Base-by-base conservation (phyloP, 495 filamentous ascomycete genomes). In the Glarea lozoyensis region DNA sequence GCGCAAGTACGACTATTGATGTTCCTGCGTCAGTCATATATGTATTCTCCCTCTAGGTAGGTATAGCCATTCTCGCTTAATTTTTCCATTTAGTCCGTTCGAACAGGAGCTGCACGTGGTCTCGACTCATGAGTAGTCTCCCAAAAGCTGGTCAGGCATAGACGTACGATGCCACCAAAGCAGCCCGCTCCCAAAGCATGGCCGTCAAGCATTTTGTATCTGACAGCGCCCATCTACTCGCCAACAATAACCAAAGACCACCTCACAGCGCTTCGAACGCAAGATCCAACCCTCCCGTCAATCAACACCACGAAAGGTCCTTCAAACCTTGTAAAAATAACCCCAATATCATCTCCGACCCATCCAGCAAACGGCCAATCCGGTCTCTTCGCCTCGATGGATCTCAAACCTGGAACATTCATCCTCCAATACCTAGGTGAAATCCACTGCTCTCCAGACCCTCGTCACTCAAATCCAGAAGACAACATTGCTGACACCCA, bases 391-490 rank as follows among this genome's bases (percentile, higher is more conserved):
- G 79, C 83, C 4, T 58, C 71, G 2, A 62, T 62, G 9, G 56
- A 70, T 38, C 69, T 88, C 4, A 46, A 55, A 15, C 76, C 83
- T 0, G 72, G 68, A 21, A 60, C 67, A 1, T 66, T 82, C 29
- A 70, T 88, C 33, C 47, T 83, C 4, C 69, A 75, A n/a, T 88
- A 88, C 51, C 58, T 82, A 4, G 83, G 83, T 7, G 64, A 42
- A 18, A 42, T 51, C 29, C 52, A 55, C 24, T 39, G 19, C 12
- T 43, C 43, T 40, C 12, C n/a, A 1, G n/a, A 2, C 11, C 4
- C 18, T 22, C 18, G 41, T 15, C 17, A n/a, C 21, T 18, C 22
- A 13, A 5, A n/a, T n/a, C 24, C 29, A 17, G 7, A 9, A 50
- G 55, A 19, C 48, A 41, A 4, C 61, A 60, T 20, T 50, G 49